A percentile compares a stretch with the other conserved stretches of the same genome.
Conservation (phyloP, 2,329 filamentous ascomycete genomes). For the Phialophora macrospora region DNA sequence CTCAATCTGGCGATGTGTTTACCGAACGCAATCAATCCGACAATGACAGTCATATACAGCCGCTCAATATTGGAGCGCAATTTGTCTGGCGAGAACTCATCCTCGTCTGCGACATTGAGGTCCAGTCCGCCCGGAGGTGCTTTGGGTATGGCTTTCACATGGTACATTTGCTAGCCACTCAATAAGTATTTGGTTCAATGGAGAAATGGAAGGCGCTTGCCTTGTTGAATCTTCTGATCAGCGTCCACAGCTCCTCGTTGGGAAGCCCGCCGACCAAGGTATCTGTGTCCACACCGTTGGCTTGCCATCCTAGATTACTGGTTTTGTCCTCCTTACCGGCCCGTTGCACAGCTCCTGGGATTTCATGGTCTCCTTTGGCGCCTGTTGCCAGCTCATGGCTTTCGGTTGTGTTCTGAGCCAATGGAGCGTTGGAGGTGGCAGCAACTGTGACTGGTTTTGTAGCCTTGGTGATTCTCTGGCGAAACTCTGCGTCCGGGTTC, state of each 20-base stretch:
- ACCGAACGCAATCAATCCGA: constrained; percentile 67
- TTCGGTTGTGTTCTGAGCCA: constrained; percentile 44
- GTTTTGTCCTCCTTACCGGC: constrained; percentile 61
- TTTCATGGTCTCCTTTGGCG: constrained; percentile 49
- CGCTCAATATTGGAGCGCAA: constrained; percentile 77
- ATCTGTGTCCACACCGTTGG: constrained; percentile 57
- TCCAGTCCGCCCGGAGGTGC: constrained; percentile 71
- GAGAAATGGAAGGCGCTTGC: constrained; percentile 44
- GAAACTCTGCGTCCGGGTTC: constrained; percentile 29
- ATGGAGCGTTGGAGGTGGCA: constrained; percentile 31
- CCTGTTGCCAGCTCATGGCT: constrained; percentile 54
- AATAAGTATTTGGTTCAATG: constrained; percentile 37
- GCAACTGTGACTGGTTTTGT: constrained; percentile 28
- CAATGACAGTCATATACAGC: constrained; percentile 77
- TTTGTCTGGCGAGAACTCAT: constrained; percentile 85
- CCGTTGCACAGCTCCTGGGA: constrained; percentile 55
- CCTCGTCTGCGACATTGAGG: constrained; percentile 78
- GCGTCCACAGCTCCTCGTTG: constrained; percentile 75
- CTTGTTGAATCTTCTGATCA: constrained; percentile 76
- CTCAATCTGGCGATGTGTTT: constrained; percentile 78
- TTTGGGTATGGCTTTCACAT: constrained; percentile 70
- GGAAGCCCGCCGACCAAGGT: constrained; percentile 69
- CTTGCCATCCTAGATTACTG: constrained; percentile 68
- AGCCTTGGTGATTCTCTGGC: constrained; percentile 34
- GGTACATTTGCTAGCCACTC: constrained; percentile 63